Evolutionary conservation across 2,329 filamentous ascomycete species (phyloP).

Genomic region (Verticillium tricorpus): DNA sequence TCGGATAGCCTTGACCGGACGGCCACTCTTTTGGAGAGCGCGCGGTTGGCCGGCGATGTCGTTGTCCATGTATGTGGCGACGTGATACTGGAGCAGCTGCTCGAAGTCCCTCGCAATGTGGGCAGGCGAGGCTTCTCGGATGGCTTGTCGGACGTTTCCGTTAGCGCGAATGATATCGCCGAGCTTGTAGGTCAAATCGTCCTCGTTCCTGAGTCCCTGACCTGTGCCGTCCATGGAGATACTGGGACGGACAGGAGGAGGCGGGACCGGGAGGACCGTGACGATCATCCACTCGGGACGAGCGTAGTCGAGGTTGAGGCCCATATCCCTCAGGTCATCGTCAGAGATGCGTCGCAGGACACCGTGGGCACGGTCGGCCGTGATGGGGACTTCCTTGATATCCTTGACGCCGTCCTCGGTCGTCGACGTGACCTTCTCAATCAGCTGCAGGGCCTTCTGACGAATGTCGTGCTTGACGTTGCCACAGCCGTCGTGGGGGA

Average conservation of each 20-base stretch:
- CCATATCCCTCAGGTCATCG: slow-evolving; percentile 78
- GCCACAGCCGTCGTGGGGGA: slow-evolving; percentile 85
- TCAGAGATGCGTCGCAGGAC: slow-evolving; percentile 84
- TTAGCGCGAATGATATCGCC: slow-evolving; percentile 98
- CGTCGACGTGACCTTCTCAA: slow-evolving; percentile 70
- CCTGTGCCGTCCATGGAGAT: slow-evolving; percentile 95
- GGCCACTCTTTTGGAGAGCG: slow-evolving; percentile 92
- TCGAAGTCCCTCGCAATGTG: slow-evolving; percentile 92
- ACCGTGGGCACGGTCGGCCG: slow-evolving; percentile 76
- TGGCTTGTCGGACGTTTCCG: slow-evolving; percentile 85
- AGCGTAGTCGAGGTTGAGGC: slow-evolving; percentile 90
- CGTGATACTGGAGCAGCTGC: slow-evolving; percentile 89
- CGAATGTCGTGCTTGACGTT: slow-evolving; percentile 86
- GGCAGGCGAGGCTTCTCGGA: slow-evolving; percentile 84
- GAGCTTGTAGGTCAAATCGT: slow-evolving; percentile 98
- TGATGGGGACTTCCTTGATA: slow-evolving; percentile 77
- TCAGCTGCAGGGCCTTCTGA: slow-evolving; percentile 79
- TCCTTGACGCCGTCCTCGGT: slow-evolving; percentile 63
- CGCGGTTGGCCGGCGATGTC: slow-evolving; percentile 95
- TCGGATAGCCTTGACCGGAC: slow-evolving; percentile 94
- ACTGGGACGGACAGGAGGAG: slow-evolving; percentile 91
- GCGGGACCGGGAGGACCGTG: slow-evolving; percentile 90
- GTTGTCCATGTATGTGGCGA: slow-evolving; percentile 99
- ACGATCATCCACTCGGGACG: slow-evolving; percentile 98
- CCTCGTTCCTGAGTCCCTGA: slow-evolving; percentile 89